Percentiles rank a stretch among this genome's conserved stretches.
Evolutionary conservation across 1,139 yeast species (phyloP).

Genomic region (Wickerhamomyces sp.): DNA sequence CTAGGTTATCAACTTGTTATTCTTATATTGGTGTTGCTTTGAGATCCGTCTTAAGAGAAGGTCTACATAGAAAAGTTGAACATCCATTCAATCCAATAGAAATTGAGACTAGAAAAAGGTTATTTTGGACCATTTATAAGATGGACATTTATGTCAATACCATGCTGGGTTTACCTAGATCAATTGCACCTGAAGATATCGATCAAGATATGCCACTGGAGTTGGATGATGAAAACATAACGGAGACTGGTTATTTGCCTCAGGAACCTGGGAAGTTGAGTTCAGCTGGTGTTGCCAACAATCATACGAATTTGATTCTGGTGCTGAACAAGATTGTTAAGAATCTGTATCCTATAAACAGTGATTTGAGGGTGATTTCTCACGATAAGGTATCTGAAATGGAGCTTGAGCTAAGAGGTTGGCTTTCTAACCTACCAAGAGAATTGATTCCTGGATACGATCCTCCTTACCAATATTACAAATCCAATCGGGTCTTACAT

Average conservation of each 20-base stretch:
- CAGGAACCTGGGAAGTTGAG: slow-evolving; percentile 45
- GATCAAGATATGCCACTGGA: slow-evolving; percentile 87
- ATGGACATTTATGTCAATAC: slow-evolving; percentile 91
- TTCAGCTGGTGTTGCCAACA: slow-evolving; percentile 78
- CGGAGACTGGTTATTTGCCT: slow-evolving; percentile 40
- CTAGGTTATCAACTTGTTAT: slow-evolving; percentile 84
- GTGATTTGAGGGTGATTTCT: slow-evolving; percentile 28
- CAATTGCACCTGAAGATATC: slow-evolving; percentile 67
- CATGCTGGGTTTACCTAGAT: slow-evolving; percentile 81
- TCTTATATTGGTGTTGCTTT: slow-evolving; percentile 90
- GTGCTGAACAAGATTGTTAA: slow-evolving; percentile 53
- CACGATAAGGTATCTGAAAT: slow-evolving; percentile 62
- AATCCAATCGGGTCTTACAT: slow-evolving; percentile 75
- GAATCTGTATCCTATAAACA: slow-evolving; percentile 51
- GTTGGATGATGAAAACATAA: slow-evolving; percentile 81
- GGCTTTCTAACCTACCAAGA: slow-evolving; percentile 71
- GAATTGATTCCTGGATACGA: slow-evolving; percentile 66
- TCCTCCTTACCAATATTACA: slow-evolving; percentile 63
- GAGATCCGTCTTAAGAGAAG: slow-evolving; percentile 82
- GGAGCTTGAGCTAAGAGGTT: slow-evolving; percentile 66
- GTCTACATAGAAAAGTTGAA: slow-evolving; percentile 68
- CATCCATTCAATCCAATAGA: slow-evolving; percentile 75
- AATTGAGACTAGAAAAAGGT: slow-evolving; percentile 75
- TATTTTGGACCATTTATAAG: slow-evolving; percentile 85
- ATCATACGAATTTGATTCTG: slow-evolving; percentile 70